Evolutionary conservation across 2,329 filamentous ascomycete genomes (phyloP).

Genomic region (Aspergillus tamarii): DNA sequence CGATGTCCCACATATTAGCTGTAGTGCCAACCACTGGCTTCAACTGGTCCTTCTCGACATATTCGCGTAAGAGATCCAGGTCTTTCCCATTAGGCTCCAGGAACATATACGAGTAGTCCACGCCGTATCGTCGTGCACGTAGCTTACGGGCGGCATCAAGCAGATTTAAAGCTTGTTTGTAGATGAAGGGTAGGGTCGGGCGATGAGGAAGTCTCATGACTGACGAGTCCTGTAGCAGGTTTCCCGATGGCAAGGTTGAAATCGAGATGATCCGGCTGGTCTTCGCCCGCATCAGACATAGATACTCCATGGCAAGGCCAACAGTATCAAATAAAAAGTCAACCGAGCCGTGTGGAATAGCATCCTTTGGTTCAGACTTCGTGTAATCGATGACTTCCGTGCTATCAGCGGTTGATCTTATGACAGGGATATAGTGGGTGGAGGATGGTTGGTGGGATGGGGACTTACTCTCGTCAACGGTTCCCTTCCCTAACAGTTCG

Average conservation of each 20-base stretch:
- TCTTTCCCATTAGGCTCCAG: constrained; percentile 45
- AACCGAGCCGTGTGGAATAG: constrained; percentile 48
- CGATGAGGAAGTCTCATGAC: constrained; percentile 24
- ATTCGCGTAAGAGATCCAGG: constrained; percentile 46
- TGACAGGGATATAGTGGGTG: neutral
- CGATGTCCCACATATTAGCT: constrained; percentile 49
- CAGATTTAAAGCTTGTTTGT: constrained; percentile 31
- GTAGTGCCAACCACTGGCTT: constrained; percentile 48
- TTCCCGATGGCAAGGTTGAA: constrained; percentile 41
- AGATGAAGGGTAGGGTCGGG: constrained; percentile 14
- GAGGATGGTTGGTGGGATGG: neutral
- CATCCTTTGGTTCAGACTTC: constrained; percentile 41
- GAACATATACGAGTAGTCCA: constrained; percentile 52
- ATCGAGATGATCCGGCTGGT: constrained; percentile 40
- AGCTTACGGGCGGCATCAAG: constrained; percentile 27
- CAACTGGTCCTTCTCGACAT: constrained; percentile 48
- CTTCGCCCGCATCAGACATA: constrained; percentile 48
- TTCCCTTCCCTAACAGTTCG: constrained; percentile 44
- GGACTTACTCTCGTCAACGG: constrained; percentile 48
- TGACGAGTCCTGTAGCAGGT: constrained; percentile 35
- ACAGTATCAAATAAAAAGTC: constrained; percentile 58
- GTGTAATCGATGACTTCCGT: constrained; percentile 55
- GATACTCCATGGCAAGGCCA: constrained; percentile 42
- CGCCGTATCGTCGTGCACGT: constrained; percentile 44
- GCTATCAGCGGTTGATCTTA: neutral